A percentile compares a stretch with the other conserved stretches of the same genome.
Evolutionary conservation across 371 early-diverging fungal genomes (phyloP).

Genomic region (Mortierella sp.): DNA sequence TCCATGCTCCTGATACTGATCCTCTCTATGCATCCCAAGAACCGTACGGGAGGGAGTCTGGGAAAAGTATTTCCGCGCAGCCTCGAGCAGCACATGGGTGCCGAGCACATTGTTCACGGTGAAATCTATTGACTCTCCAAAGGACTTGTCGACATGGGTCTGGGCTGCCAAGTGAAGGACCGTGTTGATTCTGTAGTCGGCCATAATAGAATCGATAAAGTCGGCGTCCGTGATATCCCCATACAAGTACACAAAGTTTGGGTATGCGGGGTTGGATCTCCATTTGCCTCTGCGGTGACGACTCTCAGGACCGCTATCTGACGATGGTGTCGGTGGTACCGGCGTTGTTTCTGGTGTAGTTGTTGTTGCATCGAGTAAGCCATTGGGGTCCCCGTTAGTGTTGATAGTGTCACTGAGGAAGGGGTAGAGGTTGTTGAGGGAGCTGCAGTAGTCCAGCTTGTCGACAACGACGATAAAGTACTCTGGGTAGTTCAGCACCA

Average conservation of each 20-base stretch:
- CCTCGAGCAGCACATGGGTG: constrained; percentile 90
- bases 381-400: background rate
- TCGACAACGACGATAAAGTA: constrained; percentile 82
- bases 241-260: constrained; percentile 51
- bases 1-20: background rate
- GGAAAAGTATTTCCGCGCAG: constrained; percentile 66
- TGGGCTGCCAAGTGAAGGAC: constrained; percentile 90
- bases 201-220: constrained; percentile 76
- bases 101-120: constrained; percentile 90
- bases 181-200: constrained; percentile 80
- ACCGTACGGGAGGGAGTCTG: background rate
- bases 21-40: background rate
- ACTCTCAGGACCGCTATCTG: background rate
- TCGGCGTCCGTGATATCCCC: constrained; percentile 83
- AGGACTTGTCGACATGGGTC: constrained; percentile 92
- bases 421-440: constrained; percentile 71
- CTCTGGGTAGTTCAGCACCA: constrained; percentile 79
- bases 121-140: constrained; percentile 88
- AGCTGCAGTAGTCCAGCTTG: constrained; percentile 88
- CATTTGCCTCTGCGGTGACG: background rate
- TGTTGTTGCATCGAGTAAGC: background rate
- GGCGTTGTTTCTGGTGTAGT: background rate
- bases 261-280: constrained; percentile 1
- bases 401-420: constrained; percentile 57
- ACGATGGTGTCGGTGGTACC: background rate